Evolutionary conservation across 805 yeast genomes (phyloP).

Genomic region (Maudiozyma pseudohumilis): DNA sequence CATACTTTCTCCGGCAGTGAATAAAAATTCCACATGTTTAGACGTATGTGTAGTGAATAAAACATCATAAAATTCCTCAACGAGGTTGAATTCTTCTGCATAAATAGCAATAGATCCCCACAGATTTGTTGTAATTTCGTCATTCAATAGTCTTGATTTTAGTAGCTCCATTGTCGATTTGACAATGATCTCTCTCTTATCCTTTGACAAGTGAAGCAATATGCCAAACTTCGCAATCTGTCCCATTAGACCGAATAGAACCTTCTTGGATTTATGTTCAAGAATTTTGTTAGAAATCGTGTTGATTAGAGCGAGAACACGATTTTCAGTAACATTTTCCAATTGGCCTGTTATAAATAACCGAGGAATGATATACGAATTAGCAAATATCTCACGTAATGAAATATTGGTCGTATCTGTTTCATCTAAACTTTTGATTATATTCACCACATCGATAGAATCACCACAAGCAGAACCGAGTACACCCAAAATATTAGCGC

Average conservation of each 20-base stretch:
- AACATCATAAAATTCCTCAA: slow-evolving; percentile 32
- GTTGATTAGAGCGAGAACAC: slow-evolving; percentile 1
- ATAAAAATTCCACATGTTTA: slow-evolving; percentile 65
- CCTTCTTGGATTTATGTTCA: slow-evolving; percentile 2
- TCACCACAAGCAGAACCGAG: slow-evolving; percentile 22
- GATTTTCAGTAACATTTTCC: background rate
- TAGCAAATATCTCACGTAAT: slow-evolving; percentile 5
- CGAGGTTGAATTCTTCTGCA: slow-evolving; percentile 21
- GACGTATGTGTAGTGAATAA: slow-evolving; percentile 52
- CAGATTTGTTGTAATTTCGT: slow-evolving; percentile 49
- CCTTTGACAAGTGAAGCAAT: slow-evolving; percentile 12
- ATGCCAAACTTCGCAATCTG: slow-evolving; percentile 35
- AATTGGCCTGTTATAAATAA: slow-evolving; percentile 6
- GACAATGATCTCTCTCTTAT: slow-evolving; percentile 17
- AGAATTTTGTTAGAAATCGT: background rate
- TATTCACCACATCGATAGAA: slow-evolving; percentile 4
- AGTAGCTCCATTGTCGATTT: slow-evolving; percentile 23
- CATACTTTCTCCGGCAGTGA: slow-evolving; percentile 78
- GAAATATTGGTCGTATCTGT: slow-evolving; percentile 1
- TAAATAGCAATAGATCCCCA: slow-evolving; percentile 47
- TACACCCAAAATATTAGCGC: slow-evolving; percentile 40
- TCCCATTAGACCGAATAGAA: slow-evolving; percentile 12
- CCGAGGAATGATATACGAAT: slow-evolving; percentile 19
- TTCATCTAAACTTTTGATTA: slow-evolving; percentile 3
- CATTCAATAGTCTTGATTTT: slow-evolving; percentile 38